phyloP scores from a whole-genome alignment of 1,139 yeast genomes.

The Williopsis jadinii region DNA sequence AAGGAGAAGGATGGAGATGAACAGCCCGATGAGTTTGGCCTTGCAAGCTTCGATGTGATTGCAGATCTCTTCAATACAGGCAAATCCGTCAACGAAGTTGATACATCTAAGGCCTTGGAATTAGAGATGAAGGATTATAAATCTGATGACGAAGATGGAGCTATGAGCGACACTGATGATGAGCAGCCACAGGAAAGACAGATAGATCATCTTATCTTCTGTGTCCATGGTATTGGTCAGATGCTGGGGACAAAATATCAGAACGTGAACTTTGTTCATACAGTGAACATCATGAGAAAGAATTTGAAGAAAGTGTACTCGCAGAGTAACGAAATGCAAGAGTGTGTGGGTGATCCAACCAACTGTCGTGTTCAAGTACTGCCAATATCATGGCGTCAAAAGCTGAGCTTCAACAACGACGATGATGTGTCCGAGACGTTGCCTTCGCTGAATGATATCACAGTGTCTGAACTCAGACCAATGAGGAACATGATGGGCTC shows the following conservation, averaged over 20 bases:
- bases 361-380: constrained; percentile 68
- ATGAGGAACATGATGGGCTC: constrained; percentile 77
- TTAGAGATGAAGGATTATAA: constrained; percentile 45
- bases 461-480: constrained; percentile 75
- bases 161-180: too few species aligned
- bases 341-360: constrained; percentile 22
- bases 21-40: constrained; percentile 4
- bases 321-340: constrained; percentile 36
- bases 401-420: constrained; percentile 50
- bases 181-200: constrained; percentile 33
- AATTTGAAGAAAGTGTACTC: constrained; percentile 53
- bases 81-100: constrained; percentile 21
- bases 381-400: constrained; percentile 76
- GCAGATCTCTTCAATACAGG: constrained; percentile 18
- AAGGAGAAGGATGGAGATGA: not conserved
- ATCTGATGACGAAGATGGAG: constrained; percentile 22
- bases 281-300: constrained; percentile 63
- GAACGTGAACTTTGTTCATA: constrained; percentile 81
- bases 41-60: constrained; percentile 15
- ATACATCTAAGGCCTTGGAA: constrained; percentile 29
- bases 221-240: constrained; percentile 94
- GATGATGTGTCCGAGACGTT: constrained; percentile 28
- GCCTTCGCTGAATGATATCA: constrained; percentile 66
- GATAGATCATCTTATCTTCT: constrained; percentile 73
- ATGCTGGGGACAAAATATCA: constrained; percentile 74